These are phyloP conservation scores for Exophiala spinifera DNA, from an alignment of 2,329 filamentous ascomycete genomes.

Conservation along the genomic window DNA sequence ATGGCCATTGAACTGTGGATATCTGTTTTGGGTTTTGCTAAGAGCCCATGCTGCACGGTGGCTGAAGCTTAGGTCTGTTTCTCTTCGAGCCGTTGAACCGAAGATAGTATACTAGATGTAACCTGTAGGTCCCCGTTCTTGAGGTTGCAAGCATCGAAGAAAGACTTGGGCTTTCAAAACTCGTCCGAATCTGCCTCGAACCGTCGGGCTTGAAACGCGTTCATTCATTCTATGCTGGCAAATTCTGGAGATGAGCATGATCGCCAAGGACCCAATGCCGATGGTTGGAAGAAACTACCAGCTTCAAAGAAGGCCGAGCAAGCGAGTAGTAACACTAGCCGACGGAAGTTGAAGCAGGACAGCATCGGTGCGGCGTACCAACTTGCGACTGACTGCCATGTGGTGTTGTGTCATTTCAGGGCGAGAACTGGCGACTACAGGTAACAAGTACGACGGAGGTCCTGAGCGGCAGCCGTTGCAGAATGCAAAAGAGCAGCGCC, in stretches of 20 bases:
- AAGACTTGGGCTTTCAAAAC: background rate
- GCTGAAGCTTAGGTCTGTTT: too few relatives aligned
- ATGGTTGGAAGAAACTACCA: conserved; percentile 12
- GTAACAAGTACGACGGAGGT: conserved; percentile 48
- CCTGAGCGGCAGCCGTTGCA: conserved; percentile 45
- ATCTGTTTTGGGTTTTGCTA: background rate
- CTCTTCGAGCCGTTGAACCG: too few relatives aligned
- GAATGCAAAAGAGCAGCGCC: conserved; percentile 49
- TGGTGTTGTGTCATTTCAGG: conserved; percentile 46
- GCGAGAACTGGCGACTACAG: conserved; percentile 53
- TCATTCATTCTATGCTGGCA: background rate
- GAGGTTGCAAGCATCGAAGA: background rate
- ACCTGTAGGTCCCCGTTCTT: background rate
- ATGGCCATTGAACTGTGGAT: background rate
- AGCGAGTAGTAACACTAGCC: conserved; percentile 33
- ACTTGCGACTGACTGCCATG: conserved; percentile 28
- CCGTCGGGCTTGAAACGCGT: background rate
- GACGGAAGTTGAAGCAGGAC: conserved; percentile 34
- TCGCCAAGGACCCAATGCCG: conserved; percentile 3
- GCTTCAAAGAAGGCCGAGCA: conserved; percentile 33
- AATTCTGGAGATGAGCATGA: conserved; percentile 2
- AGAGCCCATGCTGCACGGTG: too few relatives aligned
- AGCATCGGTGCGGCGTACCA: conserved; percentile 26
- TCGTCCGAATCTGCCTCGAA: background rate
- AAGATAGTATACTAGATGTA: background rate